Percentiles rank a stretch among this genome's conserved stretches.
These are phyloP conservation scores for Lepidium africanum DNA, from an alignment of 345 rosid genomes.

Conservation along the genomic window DNA sequence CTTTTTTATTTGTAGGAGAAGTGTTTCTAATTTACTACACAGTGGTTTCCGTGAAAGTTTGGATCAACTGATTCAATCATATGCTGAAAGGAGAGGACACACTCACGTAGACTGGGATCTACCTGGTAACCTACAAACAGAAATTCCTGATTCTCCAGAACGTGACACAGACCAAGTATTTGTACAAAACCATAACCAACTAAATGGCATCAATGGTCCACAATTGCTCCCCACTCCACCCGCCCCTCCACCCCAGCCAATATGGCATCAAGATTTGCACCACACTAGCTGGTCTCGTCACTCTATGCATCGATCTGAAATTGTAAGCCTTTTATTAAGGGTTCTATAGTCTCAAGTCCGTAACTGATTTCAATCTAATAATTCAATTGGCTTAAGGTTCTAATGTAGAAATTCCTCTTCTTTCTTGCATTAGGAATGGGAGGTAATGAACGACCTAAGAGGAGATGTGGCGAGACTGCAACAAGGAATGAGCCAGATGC, in stretches of 20 bases:
- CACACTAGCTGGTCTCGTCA: slow-evolving; percentile 86
- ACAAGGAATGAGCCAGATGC: slow-evolving; percentile 99
- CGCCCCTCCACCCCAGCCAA: slow-evolving; percentile 86
- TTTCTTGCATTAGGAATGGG: slow-evolving; percentile 79
- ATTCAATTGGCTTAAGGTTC: neutral
- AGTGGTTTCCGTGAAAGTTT: slow-evolving; percentile 99
- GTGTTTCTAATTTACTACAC: slow-evolving; percentile 93
- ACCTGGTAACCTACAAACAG: slow-evolving; percentile 34
- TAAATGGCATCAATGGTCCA: slow-evolving; percentile 46
- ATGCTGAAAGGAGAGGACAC: slow-evolving; percentile 86
- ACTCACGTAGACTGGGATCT: slow-evolving; percentile 88
- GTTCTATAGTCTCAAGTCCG: neutral
- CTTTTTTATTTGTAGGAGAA: slow-evolving; percentile 49
- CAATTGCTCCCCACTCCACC: slow-evolving; percentile 73
- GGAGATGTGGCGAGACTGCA: slow-evolving; percentile 92
- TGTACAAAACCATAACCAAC: slow-evolving; percentile 51
- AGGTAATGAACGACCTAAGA: slow-evolving; percentile 82
- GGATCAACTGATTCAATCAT: slow-evolving; percentile 91
- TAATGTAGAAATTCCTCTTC: neutral
- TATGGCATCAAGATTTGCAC: slow-evolving; percentile 89
- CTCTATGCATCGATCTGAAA: slow-evolving; percentile 80
- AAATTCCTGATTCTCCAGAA: slow-evolving; percentile 55
- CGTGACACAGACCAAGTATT: slow-evolving; percentile 57
- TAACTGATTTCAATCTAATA: neutral
- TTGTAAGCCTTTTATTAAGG: slow-evolving; percentile 42